phyloP scores from a whole-genome alignment of 176 grass and related monocot species.

The Oryza australiensis region DNA sequence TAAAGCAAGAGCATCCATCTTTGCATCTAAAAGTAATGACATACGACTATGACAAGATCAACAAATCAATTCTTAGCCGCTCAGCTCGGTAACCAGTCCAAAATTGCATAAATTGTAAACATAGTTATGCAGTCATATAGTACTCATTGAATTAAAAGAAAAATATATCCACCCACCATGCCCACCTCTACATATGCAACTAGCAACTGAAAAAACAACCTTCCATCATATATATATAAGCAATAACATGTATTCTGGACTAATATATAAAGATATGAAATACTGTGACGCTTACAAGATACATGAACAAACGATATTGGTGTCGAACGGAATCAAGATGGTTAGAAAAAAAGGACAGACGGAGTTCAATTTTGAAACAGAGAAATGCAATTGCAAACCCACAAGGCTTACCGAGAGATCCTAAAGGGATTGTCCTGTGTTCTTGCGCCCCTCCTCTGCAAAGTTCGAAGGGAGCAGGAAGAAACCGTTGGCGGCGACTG shows the following conservation, averaged over 20 bases:
- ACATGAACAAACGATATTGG: no score
- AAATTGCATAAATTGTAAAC: not conserved
- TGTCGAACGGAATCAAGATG: no score
- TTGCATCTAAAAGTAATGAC: not conserved
- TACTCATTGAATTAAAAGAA: no score
- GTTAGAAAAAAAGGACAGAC: no score
- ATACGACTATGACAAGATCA: not conserved
- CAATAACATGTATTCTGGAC: no score
- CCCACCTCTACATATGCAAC: no score
- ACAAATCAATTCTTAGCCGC: not conserved
- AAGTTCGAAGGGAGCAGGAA: constrained; percentile 5
- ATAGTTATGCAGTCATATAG: not conserved
- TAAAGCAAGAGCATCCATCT: not conserved
- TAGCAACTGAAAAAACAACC: not conserved
- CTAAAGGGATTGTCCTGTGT: constrained; percentile 24
- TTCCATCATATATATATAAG: no score
- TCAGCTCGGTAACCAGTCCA: not conserved
- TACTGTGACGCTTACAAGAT: no score
- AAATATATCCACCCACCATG: no score
- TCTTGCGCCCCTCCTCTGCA: constrained; percentile 39
- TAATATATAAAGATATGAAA: no score
- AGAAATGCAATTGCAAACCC: not conserved
- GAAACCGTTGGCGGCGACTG: constrained; percentile 21
- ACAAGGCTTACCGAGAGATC: constrained; percentile 39
- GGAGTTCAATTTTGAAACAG: no score